Base-by-base conservation (phyloP, 805 yeast genomes). In the Torulaspora gathmanii region DNA sequence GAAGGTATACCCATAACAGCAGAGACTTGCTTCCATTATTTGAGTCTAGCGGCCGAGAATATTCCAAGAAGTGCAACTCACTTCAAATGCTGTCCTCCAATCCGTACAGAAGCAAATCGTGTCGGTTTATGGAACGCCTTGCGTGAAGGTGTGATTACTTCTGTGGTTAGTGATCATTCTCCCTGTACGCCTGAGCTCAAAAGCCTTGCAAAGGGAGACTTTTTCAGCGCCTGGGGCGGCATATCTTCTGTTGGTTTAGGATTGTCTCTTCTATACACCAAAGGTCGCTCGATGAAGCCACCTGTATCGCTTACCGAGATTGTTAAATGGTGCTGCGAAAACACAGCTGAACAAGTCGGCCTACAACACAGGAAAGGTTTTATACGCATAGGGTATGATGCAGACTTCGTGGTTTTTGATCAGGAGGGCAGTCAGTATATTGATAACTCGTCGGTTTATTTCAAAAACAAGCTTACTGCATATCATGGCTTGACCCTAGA, bases 201-300 rank as follows among this genome's bases (percentile, higher is more conserved):
- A 65, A 85, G 86, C 17, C 71, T 88, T 42, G 83, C 79, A 9
- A 73, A 78, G 48, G 96, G 96, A 33, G 95, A 90, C 61, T 90
- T 90, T 63, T 79, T 90, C 55, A 77, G 82, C 28, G 95, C 97
- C 2, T 90, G 98, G 98, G 98, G 97, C 28, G 98, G 98, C 8
- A 88, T 90, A 33, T 75, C 95, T 1, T 86, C 95, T 1, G 95
- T 90, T 26, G 98, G 98, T 0, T 77, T 91, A 33, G 97, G 97
- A 0, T 72, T 90, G 37, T 86, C 95, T 0, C 75, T 89, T 31
- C 65, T 90, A 41, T 83, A 79, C 74, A 86, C 96, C 1, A 88
- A 83, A 56, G 89, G 86, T 9, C 53, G 71, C 12, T 53, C 57
- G 37, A 75, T 80, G 49, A 55, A 68, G 2, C 77, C 78, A 1